phyloP scores from a whole-genome alignment of 2,329 filamentous ascomycete species.

The Penicillium sp. region DNA sequence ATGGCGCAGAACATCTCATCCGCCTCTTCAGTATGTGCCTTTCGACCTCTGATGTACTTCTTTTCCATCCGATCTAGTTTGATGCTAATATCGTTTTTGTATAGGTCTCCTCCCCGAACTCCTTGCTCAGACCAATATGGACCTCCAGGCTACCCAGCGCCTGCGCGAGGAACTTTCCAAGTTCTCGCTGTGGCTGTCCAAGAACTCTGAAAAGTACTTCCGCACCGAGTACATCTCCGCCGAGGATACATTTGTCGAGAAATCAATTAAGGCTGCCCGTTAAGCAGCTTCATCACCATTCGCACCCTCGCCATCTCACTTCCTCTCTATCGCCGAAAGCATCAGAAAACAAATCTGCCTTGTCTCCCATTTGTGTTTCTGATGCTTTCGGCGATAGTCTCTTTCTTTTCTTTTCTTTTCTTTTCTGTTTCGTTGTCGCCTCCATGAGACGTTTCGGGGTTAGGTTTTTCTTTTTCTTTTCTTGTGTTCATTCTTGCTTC shows the following conservation, averaged over 20 bases:
- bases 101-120: constrained; percentile 88
- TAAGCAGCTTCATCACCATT: neutral
- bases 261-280: neutral
- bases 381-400: neutral
- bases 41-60: neutral
- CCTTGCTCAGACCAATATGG: constrained; percentile 97
- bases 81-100: constrained; percentile 4
- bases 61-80: neutral
- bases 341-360: too few species aligned
- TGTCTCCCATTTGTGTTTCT: neutral
- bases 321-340: too few species aligned
- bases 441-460: neutral
- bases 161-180: constrained; percentile 86
- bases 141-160: constrained; percentile 82
- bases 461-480: neutral
- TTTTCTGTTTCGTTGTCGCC: neutral
- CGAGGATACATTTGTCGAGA: constrained; percentile 40
- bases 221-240: constrained; percentile 46
- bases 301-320: neutral
- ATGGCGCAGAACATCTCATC: constrained; percentile 88
- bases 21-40: constrained; percentile 75
- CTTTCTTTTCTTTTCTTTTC: neutral
- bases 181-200: constrained; percentile 81
- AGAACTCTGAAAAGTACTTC: constrained; percentile 76
- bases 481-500: neutral